These are phyloP conservation scores for Daldinia vernicosa DNA, from an alignment of 495 filamentous ascomycete genomes.

Conservation along the genomic window DNA sequence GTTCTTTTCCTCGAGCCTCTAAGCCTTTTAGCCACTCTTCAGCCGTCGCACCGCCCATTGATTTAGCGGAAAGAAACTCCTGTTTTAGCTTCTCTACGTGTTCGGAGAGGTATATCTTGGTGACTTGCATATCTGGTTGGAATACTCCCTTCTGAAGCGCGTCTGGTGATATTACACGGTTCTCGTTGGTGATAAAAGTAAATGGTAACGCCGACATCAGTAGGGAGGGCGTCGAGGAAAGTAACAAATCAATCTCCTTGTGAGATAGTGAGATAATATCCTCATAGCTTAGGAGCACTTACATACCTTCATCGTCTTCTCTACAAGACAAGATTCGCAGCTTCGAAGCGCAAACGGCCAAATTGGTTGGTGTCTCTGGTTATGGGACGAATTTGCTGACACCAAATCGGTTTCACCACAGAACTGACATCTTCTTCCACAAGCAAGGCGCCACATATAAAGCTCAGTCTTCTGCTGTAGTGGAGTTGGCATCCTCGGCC, in stretches of 20 bases:
- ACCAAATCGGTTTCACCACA: constrained; percentile 55
- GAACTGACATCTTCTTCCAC: constrained; percentile 63
- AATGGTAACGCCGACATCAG: constrained; percentile 71
- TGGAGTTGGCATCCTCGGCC: constrained; percentile 65
- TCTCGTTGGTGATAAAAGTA: constrained; percentile 65
- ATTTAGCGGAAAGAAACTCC: constrained; percentile 66
- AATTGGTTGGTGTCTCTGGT: constrained; percentile 64
- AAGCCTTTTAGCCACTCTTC: constrained; percentile 82
- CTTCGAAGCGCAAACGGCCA: constrained; percentile 72
- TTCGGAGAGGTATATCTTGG: constrained; percentile 67
- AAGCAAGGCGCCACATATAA: constrained; percentile 70
- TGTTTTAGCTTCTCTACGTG: constrained; percentile 64
- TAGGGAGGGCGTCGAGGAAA: constrained; percentile 64
- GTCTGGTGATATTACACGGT: constrained; percentile 64
- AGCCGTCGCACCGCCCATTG: constrained; percentile 66
- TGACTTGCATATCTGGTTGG: constrained; percentile 60
- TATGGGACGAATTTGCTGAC: constrained; percentile 54
- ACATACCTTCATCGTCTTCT: constrained; percentile 67
- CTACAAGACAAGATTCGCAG: constrained; percentile 69
- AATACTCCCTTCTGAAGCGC: constrained; percentile 56
- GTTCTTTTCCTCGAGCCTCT: constrained; percentile 63
- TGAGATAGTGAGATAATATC: constrained; percentile 15
- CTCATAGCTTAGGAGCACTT: not conserved
- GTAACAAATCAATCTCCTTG: constrained; percentile 72
- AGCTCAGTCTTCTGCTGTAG: constrained; percentile 64